A percentile compares a stretch with the other conserved stretches of the same genome.
These are phyloP conservation scores for Annulohypoxylon moriforme DNA, from an alignment of 495 filamentous ascomycete species.

Conservation along the genomic window DNA sequence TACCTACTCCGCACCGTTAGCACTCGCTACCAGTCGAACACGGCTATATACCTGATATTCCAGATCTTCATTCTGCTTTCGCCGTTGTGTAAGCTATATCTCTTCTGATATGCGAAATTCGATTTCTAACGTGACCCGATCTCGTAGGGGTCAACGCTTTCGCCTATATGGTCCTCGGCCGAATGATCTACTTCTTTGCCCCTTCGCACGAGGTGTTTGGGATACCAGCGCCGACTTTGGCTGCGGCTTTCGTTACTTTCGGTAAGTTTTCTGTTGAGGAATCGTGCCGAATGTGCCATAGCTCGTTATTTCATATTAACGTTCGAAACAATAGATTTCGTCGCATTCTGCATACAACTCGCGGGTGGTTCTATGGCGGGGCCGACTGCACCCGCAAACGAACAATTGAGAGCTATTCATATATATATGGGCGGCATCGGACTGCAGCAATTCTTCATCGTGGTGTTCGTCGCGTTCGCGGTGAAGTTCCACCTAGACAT, in stretches of 20 bases:
- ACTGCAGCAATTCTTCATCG: constrained; percentile 62
- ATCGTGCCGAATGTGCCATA: neutral
- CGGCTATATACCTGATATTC: constrained; percentile 46
- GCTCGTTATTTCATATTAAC: neutral
- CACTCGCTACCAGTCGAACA: constrained; percentile 33
- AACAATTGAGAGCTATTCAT: constrained; percentile 53
- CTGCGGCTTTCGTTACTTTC: constrained; percentile 68
- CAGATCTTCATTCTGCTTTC: constrained; percentile 42
- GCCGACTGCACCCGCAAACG: constrained; percentile 30
- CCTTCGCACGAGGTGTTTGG: constrained; percentile 57
- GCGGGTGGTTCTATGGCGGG: constrained; percentile 58
- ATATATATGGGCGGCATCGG: constrained; percentile 66
- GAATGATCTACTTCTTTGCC: constrained; percentile 70
- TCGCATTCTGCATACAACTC: constrained; percentile 69
- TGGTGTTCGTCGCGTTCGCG: constrained; percentile 57
- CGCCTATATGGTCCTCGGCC: constrained; percentile 73
- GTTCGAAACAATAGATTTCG: constrained; percentile 51
- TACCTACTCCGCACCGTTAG: constrained; percentile 50
- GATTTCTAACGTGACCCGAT: neutral
- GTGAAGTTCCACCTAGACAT: constrained; percentile 55
- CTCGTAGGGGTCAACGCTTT: constrained; percentile 69
- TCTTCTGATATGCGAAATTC: neutral
- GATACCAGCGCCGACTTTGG: constrained; percentile 62
- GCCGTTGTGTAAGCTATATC: constrained; percentile 32
- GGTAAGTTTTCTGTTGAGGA: constrained; percentile 37